Percentiles rank a stretch among this genome's conserved stretches.
These are phyloP conservation scores for Naegleria lovaniensis DNA, from an alignment of 208 protist genomes.

Conservation along the genomic window DNA sequence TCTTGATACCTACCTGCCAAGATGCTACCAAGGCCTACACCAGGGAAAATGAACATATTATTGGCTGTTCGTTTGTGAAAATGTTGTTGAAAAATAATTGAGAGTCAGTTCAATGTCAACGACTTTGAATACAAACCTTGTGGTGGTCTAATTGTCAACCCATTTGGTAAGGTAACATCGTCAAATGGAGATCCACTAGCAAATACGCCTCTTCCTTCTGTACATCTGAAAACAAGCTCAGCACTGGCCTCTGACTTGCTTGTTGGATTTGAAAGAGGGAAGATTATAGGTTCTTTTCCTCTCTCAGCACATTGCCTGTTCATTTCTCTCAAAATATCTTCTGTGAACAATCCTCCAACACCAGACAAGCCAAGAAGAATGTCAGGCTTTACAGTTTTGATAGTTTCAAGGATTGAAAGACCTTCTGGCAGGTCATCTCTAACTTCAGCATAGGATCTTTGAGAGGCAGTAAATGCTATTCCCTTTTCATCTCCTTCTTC, in stretches of 20 bases:
- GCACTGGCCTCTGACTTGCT: conserved; percentile 76
- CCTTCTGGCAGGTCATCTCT: conserved; percentile 65
- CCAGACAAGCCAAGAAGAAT: conserved; percentile 85
- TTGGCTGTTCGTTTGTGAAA: not conserved
- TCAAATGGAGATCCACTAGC: conserved; percentile 90
- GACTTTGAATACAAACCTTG: not conserved
- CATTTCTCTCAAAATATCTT: conserved; percentile 76
- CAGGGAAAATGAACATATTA: not conserved
- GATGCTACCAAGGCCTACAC: not conserved
- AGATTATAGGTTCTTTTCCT: conserved; percentile 80
- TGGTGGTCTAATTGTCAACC: not conserved
- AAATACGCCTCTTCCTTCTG: conserved; percentile 81
- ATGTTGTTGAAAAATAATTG: no score
- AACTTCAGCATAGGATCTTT: conserved; percentile 37
- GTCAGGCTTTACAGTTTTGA: conserved; percentile 83
- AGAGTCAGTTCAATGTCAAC: no score
- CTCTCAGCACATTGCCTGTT: conserved; percentile 47
- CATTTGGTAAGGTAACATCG: conserved; percentile 61
- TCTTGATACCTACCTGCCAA: not conserved
- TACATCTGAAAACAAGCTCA: conserved; percentile 82
- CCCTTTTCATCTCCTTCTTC: not conserved
- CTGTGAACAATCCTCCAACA: conserved; percentile 76
- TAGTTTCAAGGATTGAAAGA: conserved; percentile 55
- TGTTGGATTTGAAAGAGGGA: conserved; percentile 87
- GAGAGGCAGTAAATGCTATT: not conserved